Conservation (phyloP, 768 basidiomycete genomes). For the Trametes cinnabarina region DNA sequence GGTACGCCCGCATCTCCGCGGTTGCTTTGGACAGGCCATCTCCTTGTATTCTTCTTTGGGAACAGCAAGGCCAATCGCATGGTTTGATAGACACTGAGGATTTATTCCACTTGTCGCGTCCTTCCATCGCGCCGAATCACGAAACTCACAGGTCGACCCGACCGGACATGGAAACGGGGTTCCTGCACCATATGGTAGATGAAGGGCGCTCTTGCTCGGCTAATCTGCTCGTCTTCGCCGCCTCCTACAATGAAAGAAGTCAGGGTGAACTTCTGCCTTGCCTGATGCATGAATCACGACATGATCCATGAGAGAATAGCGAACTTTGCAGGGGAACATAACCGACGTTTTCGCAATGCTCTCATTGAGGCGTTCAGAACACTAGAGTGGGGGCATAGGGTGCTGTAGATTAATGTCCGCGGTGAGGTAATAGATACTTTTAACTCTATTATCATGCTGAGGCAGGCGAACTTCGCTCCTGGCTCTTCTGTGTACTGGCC, state of each 20-base stretch:
- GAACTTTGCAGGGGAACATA: too few relatives aligned
- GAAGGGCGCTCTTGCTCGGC: too few relatives aligned
- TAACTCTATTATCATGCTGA: constrained; percentile 11
- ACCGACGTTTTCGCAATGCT: too few relatives aligned
- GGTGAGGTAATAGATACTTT: constrained; percentile 13
- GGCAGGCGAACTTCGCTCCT: background rate
- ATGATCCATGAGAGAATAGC: too few relatives aligned
- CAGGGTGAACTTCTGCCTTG: too few relatives aligned
- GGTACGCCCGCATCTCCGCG: background rate
- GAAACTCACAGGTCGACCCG: too few relatives aligned
- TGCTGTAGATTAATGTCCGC: constrained; percentile 10
- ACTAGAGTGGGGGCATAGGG: constrained; percentile 7
- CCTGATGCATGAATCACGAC: too few relatives aligned
- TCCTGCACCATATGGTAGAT: background rate
- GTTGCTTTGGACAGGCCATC: background rate
- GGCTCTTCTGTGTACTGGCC: background rate
- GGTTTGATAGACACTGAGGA: background rate
- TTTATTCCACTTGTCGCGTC: background rate
- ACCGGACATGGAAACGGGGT: background rate
- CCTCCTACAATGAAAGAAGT: too few relatives aligned
- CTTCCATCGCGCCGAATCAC: too few relatives aligned
- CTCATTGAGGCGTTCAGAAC: background rate
- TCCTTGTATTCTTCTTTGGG: background rate
- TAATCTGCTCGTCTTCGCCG: background rate
- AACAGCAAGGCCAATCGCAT: background rate